Percentiles rank a stretch among this genome's conserved stretches.
phyloP scores from a whole-genome alignment of 2,329 filamentous ascomycete species.

The Phaeosphaeria sp. region DNA sequence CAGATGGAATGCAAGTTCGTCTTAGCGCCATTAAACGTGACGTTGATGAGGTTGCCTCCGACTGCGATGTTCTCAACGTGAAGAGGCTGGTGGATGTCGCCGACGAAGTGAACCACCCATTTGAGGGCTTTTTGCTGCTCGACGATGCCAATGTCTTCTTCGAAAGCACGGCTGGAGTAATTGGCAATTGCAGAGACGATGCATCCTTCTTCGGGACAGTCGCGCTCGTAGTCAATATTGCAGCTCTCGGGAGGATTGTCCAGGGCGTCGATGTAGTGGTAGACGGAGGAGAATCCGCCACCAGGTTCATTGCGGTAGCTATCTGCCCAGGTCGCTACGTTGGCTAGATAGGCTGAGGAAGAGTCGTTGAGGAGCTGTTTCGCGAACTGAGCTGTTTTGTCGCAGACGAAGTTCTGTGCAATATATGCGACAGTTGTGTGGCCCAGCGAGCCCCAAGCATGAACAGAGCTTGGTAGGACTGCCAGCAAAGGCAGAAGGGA shows the following conservation, averaged over 20 bases:
- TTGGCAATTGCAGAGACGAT: slow-evolving; percentile 62
- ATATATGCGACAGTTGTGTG: slow-evolving; percentile 64
- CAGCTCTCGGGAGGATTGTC: slow-evolving; percentile 57
- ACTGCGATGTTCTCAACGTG: slow-evolving; percentile 58
- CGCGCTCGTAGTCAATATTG: slow-evolving; percentile 58
- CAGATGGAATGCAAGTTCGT: slow-evolving; percentile 55
- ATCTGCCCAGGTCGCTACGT: slow-evolving; percentile 62
- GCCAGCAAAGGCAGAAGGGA: slow-evolving; percentile 33
- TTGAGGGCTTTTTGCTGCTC: slow-evolving; percentile 55
- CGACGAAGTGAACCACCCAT: slow-evolving; percentile 64
- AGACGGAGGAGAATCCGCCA: slow-evolving; percentile 55
- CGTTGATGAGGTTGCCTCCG: slow-evolving; percentile 54
- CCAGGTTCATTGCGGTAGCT: slow-evolving; percentile 57
- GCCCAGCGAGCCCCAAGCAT: slow-evolving; percentile 61
- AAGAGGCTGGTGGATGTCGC: slow-evolving; percentile 78
- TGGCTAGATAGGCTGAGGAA: slow-evolving; percentile 56
- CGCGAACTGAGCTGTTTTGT: slow-evolving; percentile 54
- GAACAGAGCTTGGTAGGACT: slow-evolving; percentile 23
- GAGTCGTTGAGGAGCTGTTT: slow-evolving; percentile 53
- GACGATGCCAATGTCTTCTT: slow-evolving; percentile 31
- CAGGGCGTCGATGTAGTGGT: slow-evolving; percentile 61
- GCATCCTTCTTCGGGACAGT: slow-evolving; percentile 60
- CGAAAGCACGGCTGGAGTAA: slow-evolving; percentile 49
- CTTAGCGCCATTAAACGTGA: slow-evolving; percentile 49
- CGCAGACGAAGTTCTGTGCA: slow-evolving; percentile 57